phyloP scores from a whole-genome alignment of 2,329 filamentous ascomycete species.

The Catunica adiposa region DNA sequence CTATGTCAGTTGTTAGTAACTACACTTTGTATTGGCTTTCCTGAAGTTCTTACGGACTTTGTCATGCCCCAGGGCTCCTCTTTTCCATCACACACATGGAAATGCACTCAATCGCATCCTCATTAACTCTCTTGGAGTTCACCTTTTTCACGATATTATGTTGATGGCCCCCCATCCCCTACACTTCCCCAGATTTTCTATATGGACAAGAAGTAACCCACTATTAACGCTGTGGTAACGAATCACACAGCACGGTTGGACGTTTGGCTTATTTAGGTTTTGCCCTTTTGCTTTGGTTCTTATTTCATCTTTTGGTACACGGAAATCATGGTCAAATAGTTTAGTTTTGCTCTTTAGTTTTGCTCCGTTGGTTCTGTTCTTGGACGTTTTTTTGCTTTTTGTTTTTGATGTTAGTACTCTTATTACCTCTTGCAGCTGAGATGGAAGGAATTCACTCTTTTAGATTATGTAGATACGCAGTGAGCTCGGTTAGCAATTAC shows the following conservation, averaged over 20 bases:
- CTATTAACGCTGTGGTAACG: not conserved
- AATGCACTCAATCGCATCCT: too few relatives aligned
- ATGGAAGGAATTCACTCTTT: not conserved
- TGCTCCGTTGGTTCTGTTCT: not conserved
- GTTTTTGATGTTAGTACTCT: not conserved
- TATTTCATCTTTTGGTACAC: not conserved
- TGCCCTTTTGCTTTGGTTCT: not conserved
- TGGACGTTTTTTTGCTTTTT: not conserved
- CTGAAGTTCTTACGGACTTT: too few relatives aligned
- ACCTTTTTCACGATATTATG: too few relatives aligned
- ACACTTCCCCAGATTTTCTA: not conserved
- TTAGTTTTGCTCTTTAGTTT: not conserved
- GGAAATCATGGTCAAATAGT: not conserved
- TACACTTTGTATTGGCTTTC: too few relatives aligned
- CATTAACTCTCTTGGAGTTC: too few relatives aligned
- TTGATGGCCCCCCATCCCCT: too few relatives aligned
- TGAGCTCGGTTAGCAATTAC: slow-evolving; percentile 3
- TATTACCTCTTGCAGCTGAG: not conserved
- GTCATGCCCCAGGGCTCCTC: too few relatives aligned
- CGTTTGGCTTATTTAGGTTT: not conserved
- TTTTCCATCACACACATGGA: too few relatives aligned
- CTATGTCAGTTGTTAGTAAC: too few relatives aligned
- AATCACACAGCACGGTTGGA: not conserved
- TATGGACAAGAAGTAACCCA: not conserved
- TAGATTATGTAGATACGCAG: slow-evolving; percentile 1